These are phyloP conservation scores for Spencermartinsiella ligniputridi DNA, from an alignment of 1,139 yeast genomes.

Conservation along the genomic window DNA sequence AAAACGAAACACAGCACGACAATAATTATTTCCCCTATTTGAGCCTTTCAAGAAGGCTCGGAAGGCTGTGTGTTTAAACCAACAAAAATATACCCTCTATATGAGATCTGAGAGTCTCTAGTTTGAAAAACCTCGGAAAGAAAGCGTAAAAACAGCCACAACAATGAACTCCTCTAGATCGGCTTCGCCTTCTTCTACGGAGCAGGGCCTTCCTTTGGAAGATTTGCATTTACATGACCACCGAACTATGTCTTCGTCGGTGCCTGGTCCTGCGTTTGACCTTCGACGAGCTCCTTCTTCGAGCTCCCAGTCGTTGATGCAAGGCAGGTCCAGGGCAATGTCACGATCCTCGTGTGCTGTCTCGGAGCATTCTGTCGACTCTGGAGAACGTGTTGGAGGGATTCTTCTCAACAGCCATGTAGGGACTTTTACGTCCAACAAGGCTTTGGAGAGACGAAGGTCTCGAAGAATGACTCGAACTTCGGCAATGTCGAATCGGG, in stretches of 20 bases:
- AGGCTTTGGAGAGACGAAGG: conserved; percentile 11
- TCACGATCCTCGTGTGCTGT: conserved; percentile 24
- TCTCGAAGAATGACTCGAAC: conserved; percentile 22
- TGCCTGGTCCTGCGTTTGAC: background rate
- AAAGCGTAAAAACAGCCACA: background rate
- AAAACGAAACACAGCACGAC: too few species aligned
- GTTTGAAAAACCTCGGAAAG: background rate
- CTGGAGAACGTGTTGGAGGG: conserved; percentile 14
- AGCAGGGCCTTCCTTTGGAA: conserved; percentile 1
- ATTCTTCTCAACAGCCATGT: conserved; percentile 15
- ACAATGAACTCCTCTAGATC: background rate
- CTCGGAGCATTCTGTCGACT: conserved; percentile 19
- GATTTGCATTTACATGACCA: conserved; percentile 26
- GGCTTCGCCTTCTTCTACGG: background rate
- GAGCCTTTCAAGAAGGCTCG: background rate
- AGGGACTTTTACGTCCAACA: background rate
- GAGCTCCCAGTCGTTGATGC: background rate
- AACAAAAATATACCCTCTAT: too few species aligned
- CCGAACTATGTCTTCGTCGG: conserved; percentile 18
- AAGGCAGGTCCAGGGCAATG: conserved; percentile 18
- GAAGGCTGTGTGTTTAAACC: background rate
- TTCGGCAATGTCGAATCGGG: conserved; percentile 15
- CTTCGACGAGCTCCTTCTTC: conserved; percentile 5
- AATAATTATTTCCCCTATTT: too few species aligned
- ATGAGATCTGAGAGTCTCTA: too few species aligned